A percentile compares a stretch with the other conserved stretches of the same genome.
phyloP scores from a whole-genome alignment of 2,329 filamentous ascomycete species.

The Fusarium sp. region DNA sequence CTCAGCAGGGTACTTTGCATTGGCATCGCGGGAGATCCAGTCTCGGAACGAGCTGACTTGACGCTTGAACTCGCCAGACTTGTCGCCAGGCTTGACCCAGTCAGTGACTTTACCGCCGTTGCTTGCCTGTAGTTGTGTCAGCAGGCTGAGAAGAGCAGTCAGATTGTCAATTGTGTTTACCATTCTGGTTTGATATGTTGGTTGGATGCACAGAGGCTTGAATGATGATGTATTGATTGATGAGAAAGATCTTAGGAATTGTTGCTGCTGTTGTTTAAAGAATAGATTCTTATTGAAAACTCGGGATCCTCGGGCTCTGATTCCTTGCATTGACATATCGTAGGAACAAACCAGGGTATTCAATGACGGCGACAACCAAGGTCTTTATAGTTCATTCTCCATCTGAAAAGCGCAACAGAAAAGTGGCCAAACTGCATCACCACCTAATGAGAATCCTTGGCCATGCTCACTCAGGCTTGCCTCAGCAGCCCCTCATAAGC shows the following conservation, averaged over 20 bases:
- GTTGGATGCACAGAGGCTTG: not conserved
- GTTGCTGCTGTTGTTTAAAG: conserved; percentile 11
- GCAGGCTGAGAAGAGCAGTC: not conserved
- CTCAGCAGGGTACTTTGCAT: conserved; percentile 83
- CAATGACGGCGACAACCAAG: conserved; percentile 33
- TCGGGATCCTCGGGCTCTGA: conserved; percentile 32
- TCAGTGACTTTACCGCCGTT: conserved; percentile 70
- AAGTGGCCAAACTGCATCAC: conserved; percentile 23
- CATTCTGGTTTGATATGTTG: conserved; percentile 42
- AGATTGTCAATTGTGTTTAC: conserved; percentile 16
- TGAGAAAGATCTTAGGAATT: conserved; percentile 18
- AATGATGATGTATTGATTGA: conserved; percentile 16
- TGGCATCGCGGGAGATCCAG: conserved; percentile 77
- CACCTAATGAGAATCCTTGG: conserved; percentile 7
- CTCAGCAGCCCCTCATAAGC: conserved; percentile 41
- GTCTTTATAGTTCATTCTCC: conserved; percentile 37
- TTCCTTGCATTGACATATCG: conserved; percentile 39
- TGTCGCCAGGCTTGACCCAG: conserved; percentile 83
- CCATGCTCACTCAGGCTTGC: conserved; percentile 40
- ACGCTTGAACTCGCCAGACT: conserved; percentile 91
- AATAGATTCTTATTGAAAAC: conserved; percentile 17
- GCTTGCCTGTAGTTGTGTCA: conserved; percentile 38
- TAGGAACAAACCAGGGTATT: conserved; percentile 10
- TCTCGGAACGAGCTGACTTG: conserved; percentile 85
- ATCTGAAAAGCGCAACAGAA: conserved; percentile 6